Conservation (phyloP, 345 rosid genomes). For the Atalantia buxifolia region DNA sequence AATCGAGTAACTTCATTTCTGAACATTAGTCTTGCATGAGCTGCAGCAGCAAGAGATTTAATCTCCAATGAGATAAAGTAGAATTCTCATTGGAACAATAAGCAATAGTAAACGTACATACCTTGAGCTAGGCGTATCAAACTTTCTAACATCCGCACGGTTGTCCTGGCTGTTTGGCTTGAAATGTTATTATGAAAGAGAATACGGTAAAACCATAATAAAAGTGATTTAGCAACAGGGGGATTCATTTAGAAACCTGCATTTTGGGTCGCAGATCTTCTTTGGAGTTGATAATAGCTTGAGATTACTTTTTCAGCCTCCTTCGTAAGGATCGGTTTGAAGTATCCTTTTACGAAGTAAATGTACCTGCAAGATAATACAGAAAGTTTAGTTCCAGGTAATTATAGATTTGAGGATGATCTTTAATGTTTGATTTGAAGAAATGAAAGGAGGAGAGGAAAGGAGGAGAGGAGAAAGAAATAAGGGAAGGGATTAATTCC, state of each 20-base stretch:
- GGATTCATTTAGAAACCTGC: slow-evolving; percentile 51
- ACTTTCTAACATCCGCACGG: slow-evolving; percentile 97
- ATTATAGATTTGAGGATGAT: neutral
- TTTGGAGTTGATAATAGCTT: slow-evolving; percentile 89
- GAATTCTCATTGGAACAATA: neutral
- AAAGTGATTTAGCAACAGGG: neutral
- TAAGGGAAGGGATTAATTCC: too few relatives aligned
- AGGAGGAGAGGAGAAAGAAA: too few relatives aligned
- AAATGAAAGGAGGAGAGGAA: too few relatives aligned
- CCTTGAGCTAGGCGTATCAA: slow-evolving; percentile 96
- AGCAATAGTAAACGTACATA: slow-evolving; percentile 18
- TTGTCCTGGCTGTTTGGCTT: slow-evolving; percentile 74
- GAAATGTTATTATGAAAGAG: slow-evolving; percentile 6
- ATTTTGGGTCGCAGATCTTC: slow-evolving; percentile 87
- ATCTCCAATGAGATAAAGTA: neutral
- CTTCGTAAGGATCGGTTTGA: slow-evolving; percentile 75
- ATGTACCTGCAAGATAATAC: slow-evolving; percentile 56
- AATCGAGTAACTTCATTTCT: slow-evolving; percentile 77
- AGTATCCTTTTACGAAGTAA: slow-evolving; percentile 69
- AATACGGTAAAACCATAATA: neutral
- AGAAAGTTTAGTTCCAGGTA: neutral
- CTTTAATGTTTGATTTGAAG: neutral
- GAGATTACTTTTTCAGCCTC: slow-evolving; percentile 91
- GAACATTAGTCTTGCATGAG: slow-evolving; percentile 97
- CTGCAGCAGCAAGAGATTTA: slow-evolving; percentile 34